Percentiles rank a stretch among this genome's conserved stretches.
phyloP scores from a whole-genome alignment of 2,329 filamentous ascomycete species.

The Torrubiella hemipterigena region DNA sequence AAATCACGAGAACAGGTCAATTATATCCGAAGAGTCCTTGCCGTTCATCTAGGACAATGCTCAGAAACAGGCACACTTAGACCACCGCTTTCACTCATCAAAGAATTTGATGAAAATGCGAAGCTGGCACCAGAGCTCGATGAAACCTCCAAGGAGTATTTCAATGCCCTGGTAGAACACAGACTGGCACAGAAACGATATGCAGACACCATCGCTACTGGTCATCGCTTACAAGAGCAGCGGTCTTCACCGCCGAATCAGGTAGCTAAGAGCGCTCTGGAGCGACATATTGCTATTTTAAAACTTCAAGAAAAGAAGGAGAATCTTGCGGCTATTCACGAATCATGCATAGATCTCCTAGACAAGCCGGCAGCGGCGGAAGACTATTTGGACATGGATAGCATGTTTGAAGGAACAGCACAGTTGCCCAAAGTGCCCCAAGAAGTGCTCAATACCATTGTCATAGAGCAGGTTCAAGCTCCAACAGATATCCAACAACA shows the following conservation, averaged over 20 bases:
- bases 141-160: constrained; percentile 41
- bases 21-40: constrained; percentile 42
- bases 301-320: constrained; percentile 40
- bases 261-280: constrained; percentile 18
- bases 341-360: constrained; percentile 35
- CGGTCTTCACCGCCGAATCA: constrained; percentile 10
- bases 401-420: constrained; percentile 31
- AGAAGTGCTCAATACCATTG: constrained; percentile 37
- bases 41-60: constrained; percentile 38
- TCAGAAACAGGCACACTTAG: constrained; percentile 28
- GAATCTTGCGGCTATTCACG: constrained; percentile 35
- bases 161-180: constrained; percentile 41
- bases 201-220: constrained; percentile 11
- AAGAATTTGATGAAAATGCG: constrained; percentile 21
- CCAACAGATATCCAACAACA: constrained; percentile 33
- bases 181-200: constrained; percentile 37
- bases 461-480: constrained; percentile 24
- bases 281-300: constrained; percentile 38
- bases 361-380: constrained; percentile 39
- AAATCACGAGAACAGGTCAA: constrained; percentile 45
- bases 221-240: constrained; percentile 7
- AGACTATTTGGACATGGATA: constrained; percentile 35
- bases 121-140: constrained; percentile 23
- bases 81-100: constrained; percentile 36
- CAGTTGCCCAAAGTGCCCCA: constrained; percentile 38